Conservation (phyloP, 768 basidiomycete genomes). For the Gelatoporia subvermispora region DNA sequence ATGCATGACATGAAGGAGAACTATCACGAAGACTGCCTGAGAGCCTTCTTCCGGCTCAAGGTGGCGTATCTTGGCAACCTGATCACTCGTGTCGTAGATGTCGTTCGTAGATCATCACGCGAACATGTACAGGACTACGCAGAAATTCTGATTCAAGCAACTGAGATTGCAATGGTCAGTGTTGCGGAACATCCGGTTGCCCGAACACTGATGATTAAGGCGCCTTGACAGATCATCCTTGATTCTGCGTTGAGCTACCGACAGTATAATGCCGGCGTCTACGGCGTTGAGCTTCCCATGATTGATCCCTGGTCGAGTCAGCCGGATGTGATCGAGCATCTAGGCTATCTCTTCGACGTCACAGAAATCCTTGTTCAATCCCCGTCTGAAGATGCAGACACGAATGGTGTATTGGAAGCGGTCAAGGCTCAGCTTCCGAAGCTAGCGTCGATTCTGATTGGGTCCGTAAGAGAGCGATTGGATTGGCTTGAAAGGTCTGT, state of each 20-base stretch:
- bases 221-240: constrained; percentile 54
- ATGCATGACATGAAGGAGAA: constrained; percentile 56
- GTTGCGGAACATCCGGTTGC: too few relatives aligned
- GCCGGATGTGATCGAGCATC: constrained; percentile 58
- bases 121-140: constrained; percentile 40
- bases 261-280: constrained; percentile 63
- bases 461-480: constrained; percentile 62
- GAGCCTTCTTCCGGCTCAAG: constrained; percentile 78
- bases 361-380: constrained; percentile 48
- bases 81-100: constrained; percentile 53
- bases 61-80: constrained; percentile 63
- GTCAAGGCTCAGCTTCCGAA: constrained; percentile 56
- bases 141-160: constrained; percentile 58
- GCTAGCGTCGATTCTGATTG: constrained; percentile 58
- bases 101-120: constrained; percentile 38
- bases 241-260: constrained; percentile 74
- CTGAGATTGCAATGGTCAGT: constrained; percentile 62
- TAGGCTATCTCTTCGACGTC: constrained; percentile 66
- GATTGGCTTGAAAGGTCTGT: constrained; percentile 58
- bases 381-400: constrained; percentile 26
- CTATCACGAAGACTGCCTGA: constrained; percentile 68
- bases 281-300: constrained; percentile 71
- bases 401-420: constrained; percentile 28
- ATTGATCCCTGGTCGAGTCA: constrained; percentile 82
- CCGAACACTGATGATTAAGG: background rate